Percentiles rank a stretch among this genome's conserved stretches.
Conservation (phyloP, 805 yeast species). For the Torulaspora indica region DNA sequence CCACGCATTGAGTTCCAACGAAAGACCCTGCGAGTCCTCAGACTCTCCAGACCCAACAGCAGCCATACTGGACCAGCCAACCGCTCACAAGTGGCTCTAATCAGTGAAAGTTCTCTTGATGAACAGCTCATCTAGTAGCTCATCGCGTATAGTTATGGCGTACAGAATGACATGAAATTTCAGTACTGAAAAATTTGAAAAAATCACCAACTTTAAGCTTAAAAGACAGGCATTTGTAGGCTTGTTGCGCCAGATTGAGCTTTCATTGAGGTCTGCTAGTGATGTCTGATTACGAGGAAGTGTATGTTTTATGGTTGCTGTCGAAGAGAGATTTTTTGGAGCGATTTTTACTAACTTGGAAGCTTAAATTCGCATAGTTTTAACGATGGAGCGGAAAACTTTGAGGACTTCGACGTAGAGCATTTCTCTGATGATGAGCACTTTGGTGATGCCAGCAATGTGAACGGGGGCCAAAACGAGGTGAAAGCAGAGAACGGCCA, state of each 20-base stretch:
- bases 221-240: neutral
- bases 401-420: conserved; percentile 80
- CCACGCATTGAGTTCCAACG: neutral
- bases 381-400: conserved; percentile 65
- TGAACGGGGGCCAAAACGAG: conserved; percentile 33
- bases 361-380: conserved; percentile 36
- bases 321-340: neutral
- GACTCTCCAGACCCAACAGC: neutral
- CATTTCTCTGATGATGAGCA: conserved; percentile 73
- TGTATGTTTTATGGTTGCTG: conserved; percentile 29
- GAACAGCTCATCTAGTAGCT: neutral
- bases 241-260: neutral
- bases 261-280: neutral
- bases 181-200: conserved; percentile 7
- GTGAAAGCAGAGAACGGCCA: conserved; percentile 59
- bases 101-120: neutral
- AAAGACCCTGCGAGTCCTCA: neutral
- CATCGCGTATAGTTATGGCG: neutral
- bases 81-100: neutral
- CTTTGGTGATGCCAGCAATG: conserved; percentile 35
- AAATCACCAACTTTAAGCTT: conserved; percentile 1
- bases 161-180: conserved; percentile 1
- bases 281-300: conserved; percentile 57
- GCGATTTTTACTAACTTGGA: conserved; percentile 7
- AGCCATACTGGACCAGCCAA: neutral